Evolutionary conservation across 2,329 filamentous ascomycete species (phyloP).

Genomic region (Fusarium annulatum): DNA sequence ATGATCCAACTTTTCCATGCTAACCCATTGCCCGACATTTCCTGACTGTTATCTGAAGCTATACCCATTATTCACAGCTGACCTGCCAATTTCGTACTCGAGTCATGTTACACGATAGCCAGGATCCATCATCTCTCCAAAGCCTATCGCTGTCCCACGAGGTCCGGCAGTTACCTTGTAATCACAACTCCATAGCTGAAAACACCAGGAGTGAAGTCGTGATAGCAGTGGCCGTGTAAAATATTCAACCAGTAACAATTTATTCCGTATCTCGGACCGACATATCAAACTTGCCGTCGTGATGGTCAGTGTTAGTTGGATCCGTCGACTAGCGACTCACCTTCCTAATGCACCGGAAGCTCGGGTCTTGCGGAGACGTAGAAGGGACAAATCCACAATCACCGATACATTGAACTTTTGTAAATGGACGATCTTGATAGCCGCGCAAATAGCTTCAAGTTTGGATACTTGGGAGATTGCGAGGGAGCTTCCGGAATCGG

Average conservation of each 20-base stretch:
- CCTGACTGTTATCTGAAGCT: neutral
- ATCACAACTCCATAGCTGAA: rapidly evolving
- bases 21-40: rapidly evolving
- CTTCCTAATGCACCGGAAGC: neutral
- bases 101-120: neutral
- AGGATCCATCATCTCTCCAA: neutral
- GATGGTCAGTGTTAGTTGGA: neutral
- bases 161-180: neutral
- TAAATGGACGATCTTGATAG: rapidly evolving
- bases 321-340: neutral
- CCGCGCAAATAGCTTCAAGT: neutral
- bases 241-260: neutral
- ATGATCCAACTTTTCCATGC: rapidly evolving
- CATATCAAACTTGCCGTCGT: too few relatives aligned
- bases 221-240: neutral
- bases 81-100: neutral
- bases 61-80: rapidly evolving
- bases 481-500: neutral
- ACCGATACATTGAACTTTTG: rapidly evolving
- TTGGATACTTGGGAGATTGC: neutral
- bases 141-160: neutral
- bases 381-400: rapidly evolving
- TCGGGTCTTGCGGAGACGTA: neutral
- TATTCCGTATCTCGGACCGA: neutral
- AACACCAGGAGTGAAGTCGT: too few relatives aligned